Conservation (phyloP, 179 eudicot genomes). For the Camellia oleifera region DNA sequence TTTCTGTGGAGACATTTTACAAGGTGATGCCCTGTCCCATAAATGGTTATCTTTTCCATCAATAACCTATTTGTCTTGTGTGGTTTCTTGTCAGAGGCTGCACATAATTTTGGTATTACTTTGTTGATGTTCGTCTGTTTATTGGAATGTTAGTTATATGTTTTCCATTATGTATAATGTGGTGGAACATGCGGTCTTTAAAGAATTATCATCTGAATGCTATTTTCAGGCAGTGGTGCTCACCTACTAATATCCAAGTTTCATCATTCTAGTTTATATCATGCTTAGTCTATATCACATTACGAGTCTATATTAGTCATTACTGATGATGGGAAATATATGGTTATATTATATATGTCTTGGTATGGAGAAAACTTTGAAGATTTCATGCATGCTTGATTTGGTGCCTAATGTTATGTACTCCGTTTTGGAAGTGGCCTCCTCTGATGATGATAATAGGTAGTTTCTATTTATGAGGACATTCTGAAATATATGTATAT, state of each 20-base stretch:
- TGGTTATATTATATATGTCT: too few relatives aligned
- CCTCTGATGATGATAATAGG: neutral
- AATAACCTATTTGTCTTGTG: neutral
- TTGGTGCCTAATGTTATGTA: neutral
- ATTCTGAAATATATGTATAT: neutral
- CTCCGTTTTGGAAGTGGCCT: neutral
- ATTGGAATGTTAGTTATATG: neutral
- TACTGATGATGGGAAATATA: neutral
- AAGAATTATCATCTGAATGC: neutral
- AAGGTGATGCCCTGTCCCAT: slow-evolving; percentile 46
- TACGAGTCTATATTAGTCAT: neutral
- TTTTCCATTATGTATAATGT: neutral
- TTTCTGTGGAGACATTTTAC: slow-evolving; percentile 78
- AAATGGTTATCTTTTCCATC: neutral
- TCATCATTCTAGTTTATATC: neutral
- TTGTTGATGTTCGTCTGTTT: neutral
- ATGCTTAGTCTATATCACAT: neutral
- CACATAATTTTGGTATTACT: neutral
- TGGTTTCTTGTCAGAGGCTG: neutral
- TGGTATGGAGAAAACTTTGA: neutral
- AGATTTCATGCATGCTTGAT: neutral
- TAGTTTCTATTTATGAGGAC: neutral
- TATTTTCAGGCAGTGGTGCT: neutral
- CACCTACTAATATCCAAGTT: neutral
- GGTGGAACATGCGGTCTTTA: neutral